These are phyloP conservation scores for Exserohilum rostratum DNA, from an alignment of 2,329 filamentous ascomycete species.

Conservation along the genomic window DNA sequence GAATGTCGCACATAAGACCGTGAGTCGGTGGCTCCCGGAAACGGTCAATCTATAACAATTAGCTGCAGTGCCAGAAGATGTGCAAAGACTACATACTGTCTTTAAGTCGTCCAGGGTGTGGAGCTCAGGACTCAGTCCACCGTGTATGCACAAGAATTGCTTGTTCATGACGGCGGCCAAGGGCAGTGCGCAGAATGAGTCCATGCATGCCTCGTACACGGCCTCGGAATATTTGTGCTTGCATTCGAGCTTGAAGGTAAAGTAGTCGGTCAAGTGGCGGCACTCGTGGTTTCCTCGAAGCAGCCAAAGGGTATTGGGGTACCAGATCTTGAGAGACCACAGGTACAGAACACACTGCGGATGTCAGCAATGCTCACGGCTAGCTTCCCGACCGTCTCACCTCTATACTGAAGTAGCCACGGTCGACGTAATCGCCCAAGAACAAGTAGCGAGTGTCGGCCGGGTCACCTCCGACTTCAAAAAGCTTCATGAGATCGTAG, in stretches of 20 bases:
- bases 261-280: conserved; percentile 98
- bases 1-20: conserved; percentile 97
- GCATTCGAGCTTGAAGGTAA: conserved; percentile 99
- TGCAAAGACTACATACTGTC: conserved; percentile 62
- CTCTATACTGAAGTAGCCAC: conserved; percentile 99
- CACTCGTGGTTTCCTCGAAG: conserved; percentile 98
- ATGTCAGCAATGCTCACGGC: conserved; percentile 39
- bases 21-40: conserved; percentile 98
- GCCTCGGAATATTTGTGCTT: conserved; percentile 99
- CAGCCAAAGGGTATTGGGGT: conserved; percentile 95
- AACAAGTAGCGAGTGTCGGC: conserved; percentile 97
- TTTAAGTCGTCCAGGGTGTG: conserved; percentile 95
- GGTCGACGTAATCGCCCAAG: conserved; percentile 95
- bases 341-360: conserved; percentile 87
- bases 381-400: conserved; percentile 46
- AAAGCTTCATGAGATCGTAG: conserved; percentile 99
- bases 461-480: conserved; percentile 96
- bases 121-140: conserved; percentile 91
- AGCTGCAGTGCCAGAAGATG: conserved; percentile 17
- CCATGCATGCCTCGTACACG: conserved; percentile 97
- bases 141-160: conserved; percentile 98
- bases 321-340: conserved; percentile 99
- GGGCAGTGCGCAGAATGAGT: conserved; percentile 93
- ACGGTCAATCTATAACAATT: conserved; percentile 76
- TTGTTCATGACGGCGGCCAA: conserved; percentile 99